Base-by-base conservation (phyloP, 768 basidiomycete species). In the Collybia nuda region DNA sequence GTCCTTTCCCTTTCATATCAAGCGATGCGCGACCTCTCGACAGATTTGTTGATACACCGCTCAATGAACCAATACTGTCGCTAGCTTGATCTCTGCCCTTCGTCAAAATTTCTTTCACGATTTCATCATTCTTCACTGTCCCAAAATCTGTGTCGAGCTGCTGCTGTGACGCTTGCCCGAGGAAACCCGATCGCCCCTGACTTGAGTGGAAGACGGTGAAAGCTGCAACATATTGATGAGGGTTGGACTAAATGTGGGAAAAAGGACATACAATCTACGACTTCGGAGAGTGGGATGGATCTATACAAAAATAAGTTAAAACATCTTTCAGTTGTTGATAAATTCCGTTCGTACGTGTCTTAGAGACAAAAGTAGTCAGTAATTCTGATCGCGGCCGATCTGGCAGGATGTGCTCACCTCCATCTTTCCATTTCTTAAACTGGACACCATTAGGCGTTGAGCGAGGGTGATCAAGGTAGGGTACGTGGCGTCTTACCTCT, bases 341-440 rank as follows among this genome's bases (percentile, higher is more conserved):
- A 17, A 26, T 35, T 19, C 37, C 36, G 24, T 15, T 37, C 32
- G 79, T 80, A 90, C 88, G 75, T 86, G 79, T 88, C 88, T 88
- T 60, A 18, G 26, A 51, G 35, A 54, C 44, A 59, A 55, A 19
- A 42, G 47, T 29, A 23, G 51, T 67, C 37, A 64, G 58, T 40
- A 46, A 22, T 24, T 19, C 46, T 39, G 52, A 63, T 58, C 56
- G 35, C 29, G 18, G 40, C 53, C 42, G 44, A 58, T 51, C 58
- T 44, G 29, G 51, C 17, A 41, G 22, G 7, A 50, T 23, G 28
- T 21, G 43, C 80, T 71, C 55, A 90, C 90, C 89, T 78, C 88
- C 90, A 8, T 70, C 77, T 67, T 82, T 87, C 88, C 88, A 93
- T 66, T 83, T 87, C 72, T 82, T 81, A 67, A 70, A 88, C 90